These are phyloP conservation scores for Calonectria honghensis DNA, from an alignment of 2,329 filamentous ascomycete species.

Conservation along the genomic window DNA sequence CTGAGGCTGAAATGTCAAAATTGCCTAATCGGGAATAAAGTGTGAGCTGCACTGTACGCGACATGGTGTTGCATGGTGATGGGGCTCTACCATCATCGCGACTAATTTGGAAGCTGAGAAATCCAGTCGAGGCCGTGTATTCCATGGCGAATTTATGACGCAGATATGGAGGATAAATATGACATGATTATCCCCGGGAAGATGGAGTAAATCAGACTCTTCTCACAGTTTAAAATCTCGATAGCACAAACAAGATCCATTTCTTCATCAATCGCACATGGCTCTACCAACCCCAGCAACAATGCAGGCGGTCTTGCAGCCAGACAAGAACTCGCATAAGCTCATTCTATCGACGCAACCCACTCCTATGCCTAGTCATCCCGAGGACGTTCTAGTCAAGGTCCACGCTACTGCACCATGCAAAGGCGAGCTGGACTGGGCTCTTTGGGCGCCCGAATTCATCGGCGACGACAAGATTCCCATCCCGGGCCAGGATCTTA, in stretches of 20 bases:
- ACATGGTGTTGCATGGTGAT: not conserved
- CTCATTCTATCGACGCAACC: conserved; percentile 39
- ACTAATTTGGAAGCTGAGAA: not conserved
- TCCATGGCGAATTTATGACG: not conserved
- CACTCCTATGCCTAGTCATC: conserved; percentile 46
- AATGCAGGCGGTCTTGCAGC: conserved; percentile 45
- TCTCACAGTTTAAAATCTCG: not conserved
- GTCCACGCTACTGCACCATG: conserved; percentile 59
- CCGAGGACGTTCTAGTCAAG: conserved; percentile 57
- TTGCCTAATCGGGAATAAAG: conserved; percentile 34
- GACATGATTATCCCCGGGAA: not conserved
- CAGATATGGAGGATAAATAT: not conserved
- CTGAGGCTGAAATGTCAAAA: not conserved
- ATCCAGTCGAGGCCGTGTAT: not conserved
- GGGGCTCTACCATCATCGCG: not conserved
- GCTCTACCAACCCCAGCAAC: conserved; percentile 20
- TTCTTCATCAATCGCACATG: conserved; percentile 19
- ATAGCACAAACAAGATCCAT: not conserved
- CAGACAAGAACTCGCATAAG: conserved; percentile 42
- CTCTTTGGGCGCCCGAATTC: conserved; percentile 46
- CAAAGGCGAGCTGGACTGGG: conserved; percentile 59
- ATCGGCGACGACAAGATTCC: conserved; percentile 50
- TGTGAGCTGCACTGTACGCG: conserved; percentile 4
- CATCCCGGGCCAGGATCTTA: conserved; percentile 61
- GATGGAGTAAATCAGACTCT: not conserved